Evolutionary conservation across 1,284 basidiomycete genomes (phyloP).

Genomic region (Irpex sp.): DNA sequence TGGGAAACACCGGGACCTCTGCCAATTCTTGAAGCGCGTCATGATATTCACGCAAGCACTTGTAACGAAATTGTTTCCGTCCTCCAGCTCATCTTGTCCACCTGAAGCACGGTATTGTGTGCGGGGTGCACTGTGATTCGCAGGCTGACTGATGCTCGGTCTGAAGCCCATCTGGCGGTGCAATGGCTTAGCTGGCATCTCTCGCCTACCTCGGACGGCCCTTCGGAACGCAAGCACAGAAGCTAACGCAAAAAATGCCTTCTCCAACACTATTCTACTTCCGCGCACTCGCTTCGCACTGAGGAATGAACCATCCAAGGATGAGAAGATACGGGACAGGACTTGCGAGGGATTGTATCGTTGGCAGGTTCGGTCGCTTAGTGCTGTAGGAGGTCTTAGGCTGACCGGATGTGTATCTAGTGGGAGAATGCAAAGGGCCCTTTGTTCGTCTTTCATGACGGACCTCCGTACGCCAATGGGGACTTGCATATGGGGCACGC

Average conservation of each 20-base stretch:
- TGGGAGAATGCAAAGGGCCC: conserved; percentile 60
- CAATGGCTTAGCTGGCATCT: background rate
- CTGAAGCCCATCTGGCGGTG: background rate
- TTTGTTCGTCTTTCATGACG: conserved; percentile 89
- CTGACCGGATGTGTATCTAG: conserved; percentile 34
- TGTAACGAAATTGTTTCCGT: background rate
- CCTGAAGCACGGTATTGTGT: background rate
- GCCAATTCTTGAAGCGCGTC: background rate
- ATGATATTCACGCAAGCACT: background rate
- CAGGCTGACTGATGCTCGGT: background rate
- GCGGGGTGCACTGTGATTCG: background rate
- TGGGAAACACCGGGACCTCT: background rate
- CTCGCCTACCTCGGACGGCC: background rate
- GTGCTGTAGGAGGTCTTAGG: background rate
- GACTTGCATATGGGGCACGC: conserved; percentile 96
- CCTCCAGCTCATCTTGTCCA: background rate
- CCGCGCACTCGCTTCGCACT: conserved; percentile 85
- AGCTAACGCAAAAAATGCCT: conserved; percentile 27
- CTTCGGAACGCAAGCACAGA: background rate
- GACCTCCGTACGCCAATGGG: conserved; percentile 98
- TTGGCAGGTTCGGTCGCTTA: conserved; percentile 69
- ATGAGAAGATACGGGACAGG: conserved; percentile 59
- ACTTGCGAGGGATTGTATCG: conserved; percentile 80
- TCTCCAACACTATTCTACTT: conserved; percentile 73
- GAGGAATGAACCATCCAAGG: conserved; percentile 65